Evolutionary conservation across 1,284 basidiomycete species (phyloP), one percentile per base, ranked within the genome.

Genomic region (Papiliotrema terrestris): DNA sequence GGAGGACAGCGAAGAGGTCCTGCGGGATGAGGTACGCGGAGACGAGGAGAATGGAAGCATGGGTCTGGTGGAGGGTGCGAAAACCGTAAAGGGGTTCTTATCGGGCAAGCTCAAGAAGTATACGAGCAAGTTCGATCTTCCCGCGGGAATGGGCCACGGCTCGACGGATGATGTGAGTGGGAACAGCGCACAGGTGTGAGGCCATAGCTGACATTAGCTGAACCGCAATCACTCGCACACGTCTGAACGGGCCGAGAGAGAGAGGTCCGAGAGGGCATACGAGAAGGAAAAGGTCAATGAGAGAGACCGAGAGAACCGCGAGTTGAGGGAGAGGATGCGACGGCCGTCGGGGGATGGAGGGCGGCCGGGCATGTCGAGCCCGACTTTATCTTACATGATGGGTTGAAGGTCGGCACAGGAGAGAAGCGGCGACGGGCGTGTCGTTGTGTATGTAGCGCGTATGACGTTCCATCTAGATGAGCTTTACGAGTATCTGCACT

Each of bases 11-110:
- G 44, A 35, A 38, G 43, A 46, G 20, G 41, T 29, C 42, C 22
- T 52, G 25, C 17, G 47, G 15, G 45, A 22, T 20, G 61, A 65
- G n/a, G 62, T 54, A 2, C 51, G 51, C 25, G 26, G 37, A 19
- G 56, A 59, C 14, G 52, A 58, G 43, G 57, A 59, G 19, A 54
- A 56, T n/a, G 36, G 37, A 15, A 45, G 54, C 25, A 19, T 23
- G 23, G 39, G 38, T 19, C 37, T 45, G 29, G 38, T 17, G n/a
- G 25, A 23, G 42, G 47, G 37, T 39, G 49, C 54, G 29, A 49
- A 54, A 37, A 57, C 39, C 35, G 52, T 69, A 4, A 69, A 64
- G 52, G 67, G 65, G 13, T 32, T 32, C 29, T 58, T 69, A 15
- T 47, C 67, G 37, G 61, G 58, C 15, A 65, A 67, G 52, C 47